Evolutionary conservation across 2,329 filamentous ascomycete genomes (phyloP), one percentile per base, ranked within the genome.

Genomic region (Penicillium sp.): DNA sequence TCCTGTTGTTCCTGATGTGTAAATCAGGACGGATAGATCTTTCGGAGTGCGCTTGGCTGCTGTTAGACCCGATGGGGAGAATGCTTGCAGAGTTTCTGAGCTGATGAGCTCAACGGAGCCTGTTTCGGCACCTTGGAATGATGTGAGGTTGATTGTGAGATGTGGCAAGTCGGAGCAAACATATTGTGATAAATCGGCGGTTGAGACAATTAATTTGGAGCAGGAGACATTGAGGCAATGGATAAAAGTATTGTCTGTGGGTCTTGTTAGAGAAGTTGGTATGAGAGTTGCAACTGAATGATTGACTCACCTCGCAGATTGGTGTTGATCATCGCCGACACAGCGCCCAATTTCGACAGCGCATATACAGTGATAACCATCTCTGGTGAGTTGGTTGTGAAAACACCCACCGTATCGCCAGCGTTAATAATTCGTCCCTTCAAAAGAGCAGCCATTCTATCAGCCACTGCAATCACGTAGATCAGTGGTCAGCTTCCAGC

Each of bases 1-100:
- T 14, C 76, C 76, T 3, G 76, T 78, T 18, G 78, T 80, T 5
- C 78, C 78, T 9, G 77, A 79, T 1, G 78, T 80, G 59, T 77
- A 80, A 35, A 79, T 77, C 6, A 79, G 62, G 1, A 65, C 65
- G 7, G 66, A 64, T 8, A 77, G 56, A 30, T 78, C 75, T 35
- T 64, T 62, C 1, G 66, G 62, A 3, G 59, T 68, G 35, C 68
- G 63, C 55, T 74, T 76, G 4, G 72, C 67, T 18, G 71, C 52
- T 16, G 52, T 11, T 7, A 71, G 30, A 9, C 56, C 64, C 0
- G 60, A 49, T 4, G 62, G 59, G 0, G 67, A 60, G 40, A 62
- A 65, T 51, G 67, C 62, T 27, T 67, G 66, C 2, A 73, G 45
- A 1, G 66, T 64, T 4, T 58, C 51, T 1, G 51, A 26, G 7